A percentile compares a stretch with the other conserved stretches of the same genome.
phyloP scores from a whole-genome alignment of 1,284 basidiomycete genomes.

The Cryptococcus floricola region DNA sequence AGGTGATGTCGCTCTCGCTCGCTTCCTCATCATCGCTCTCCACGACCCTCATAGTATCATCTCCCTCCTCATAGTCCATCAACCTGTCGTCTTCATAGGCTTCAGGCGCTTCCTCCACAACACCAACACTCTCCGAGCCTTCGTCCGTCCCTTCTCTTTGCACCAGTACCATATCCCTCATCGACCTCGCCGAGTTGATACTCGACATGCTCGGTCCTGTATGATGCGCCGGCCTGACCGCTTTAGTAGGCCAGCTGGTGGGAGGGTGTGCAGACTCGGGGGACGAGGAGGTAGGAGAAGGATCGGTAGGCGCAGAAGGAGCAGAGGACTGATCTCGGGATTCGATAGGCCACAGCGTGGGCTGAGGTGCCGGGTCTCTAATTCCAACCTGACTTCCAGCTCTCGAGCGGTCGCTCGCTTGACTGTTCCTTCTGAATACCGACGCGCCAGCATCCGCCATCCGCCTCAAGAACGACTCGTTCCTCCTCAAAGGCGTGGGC shows the following conservation, averaged over 20 bases:
- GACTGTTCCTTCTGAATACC: slow-evolving; percentile 9
- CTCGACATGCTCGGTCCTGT: slow-evolving; percentile 28
- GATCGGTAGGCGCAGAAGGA: neutral
- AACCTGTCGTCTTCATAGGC: neutral
- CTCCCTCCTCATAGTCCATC: neutral
- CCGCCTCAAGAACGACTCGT: slow-evolving; percentile 34
- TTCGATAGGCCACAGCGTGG: slow-evolving; percentile 33
- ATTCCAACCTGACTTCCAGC: slow-evolving; percentile 19
- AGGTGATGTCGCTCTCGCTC: too few relatives aligned
- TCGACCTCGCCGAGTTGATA: slow-evolving; percentile 26
- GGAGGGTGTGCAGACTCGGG: neutral
- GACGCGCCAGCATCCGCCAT: slow-evolving; percentile 32
- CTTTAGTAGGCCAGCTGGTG: too few relatives aligned
- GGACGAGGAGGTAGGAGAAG: neutral
- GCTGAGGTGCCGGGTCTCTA: slow-evolving; percentile 38
- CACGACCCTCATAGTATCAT: neutral
- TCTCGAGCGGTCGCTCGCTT: slow-evolving; percentile 1
- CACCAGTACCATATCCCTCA: slow-evolving; percentile 40
- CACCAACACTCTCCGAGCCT: slow-evolving; percentile 6
- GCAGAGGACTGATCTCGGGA: slow-evolving; percentile 17
- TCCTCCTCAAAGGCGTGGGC: slow-evolving; percentile 4
- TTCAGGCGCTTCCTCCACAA: slow-evolving; percentile 5
- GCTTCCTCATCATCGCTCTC: neutral
- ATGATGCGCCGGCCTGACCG: slow-evolving; percentile 39
- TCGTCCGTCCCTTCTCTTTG: slow-evolving; percentile 25